Evolutionary conservation across 805 yeast species (phyloP), one percentile per base, ranked within the genome.

Genomic region (Candida anglica): DNA sequence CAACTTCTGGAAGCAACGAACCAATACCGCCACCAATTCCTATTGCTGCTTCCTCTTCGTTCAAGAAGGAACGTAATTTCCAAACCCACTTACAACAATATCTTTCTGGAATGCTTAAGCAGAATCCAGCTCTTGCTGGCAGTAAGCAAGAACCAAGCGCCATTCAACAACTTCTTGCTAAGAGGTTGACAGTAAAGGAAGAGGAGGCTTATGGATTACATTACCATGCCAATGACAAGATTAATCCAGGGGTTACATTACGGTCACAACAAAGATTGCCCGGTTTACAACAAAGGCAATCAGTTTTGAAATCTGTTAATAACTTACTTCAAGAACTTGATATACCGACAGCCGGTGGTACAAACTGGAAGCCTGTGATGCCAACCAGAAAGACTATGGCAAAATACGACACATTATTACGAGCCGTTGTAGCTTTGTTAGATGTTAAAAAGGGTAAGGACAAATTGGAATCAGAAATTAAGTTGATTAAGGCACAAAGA

Each of bases 371-470:
- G 44, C 98, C 98, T 1, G 80, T 81, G 2, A 81, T 93, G 81
- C 91, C 95, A 4, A 85, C 98, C 0, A 77, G 81, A 22, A 77
- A 71, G 33, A 87, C 89, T 1, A 75, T 86, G 58, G 71, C 79
- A 5, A 78, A 77, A 48, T 88, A 83, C 51, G 97, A 91, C 47
- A 77, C 77, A 37, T 59, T 93, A 33, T 69, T 84, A 31, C 79
- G 80, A 42, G 66, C 80, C 0, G 84, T 86, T 19, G 79, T 78
- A 9, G 73, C 81, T 2, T 63, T 91, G 42, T 66, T 89, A 36
- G 98, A 93, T 36, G 68, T 89, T 11, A 91, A 91, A 61, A 82
- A 78, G 53, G 95, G 86, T 37, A 77, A 78, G 15, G 98, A 93
- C 56, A 88, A 87, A 59, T 64, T 89, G 10, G 89, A 86, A 42